Base-by-base conservation (phyloP, 2,329 filamentous ascomycete genomes). In the Ambrosiella cleistominuta region DNA sequence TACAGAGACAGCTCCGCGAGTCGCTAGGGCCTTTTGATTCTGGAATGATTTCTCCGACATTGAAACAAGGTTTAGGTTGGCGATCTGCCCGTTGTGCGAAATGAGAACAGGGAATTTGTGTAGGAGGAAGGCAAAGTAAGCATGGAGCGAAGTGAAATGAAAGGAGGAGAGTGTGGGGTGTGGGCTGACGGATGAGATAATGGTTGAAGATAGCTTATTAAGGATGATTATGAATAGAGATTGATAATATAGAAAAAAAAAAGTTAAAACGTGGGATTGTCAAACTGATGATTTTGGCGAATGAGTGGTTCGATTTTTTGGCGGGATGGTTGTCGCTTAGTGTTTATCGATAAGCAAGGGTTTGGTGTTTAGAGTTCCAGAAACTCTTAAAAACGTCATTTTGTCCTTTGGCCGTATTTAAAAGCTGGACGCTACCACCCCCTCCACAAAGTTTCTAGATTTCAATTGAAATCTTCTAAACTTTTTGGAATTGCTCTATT, bases 31-130 rank as follows among this genome's bases (percentile, higher is more conserved):
- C 49, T 47, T 44, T 52, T 36, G 49, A 60, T 60, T 60, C 54
- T 60, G 58, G 58, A 60, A 60, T 49, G 58, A 60, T 60, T 57
- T 47, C 27, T 54, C 58, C 54, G 54, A 60, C 54, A 57, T 53
- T 40, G 35, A 42, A n/a, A 51, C 53, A 38, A 54, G 44, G 57
- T 51, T 45, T 56, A 11, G 35, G 45, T 9, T 15, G 37, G 37
- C 52, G 35, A 59, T 59, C 45, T 59, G 57, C 45, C 57, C 57
- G 54, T 54, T 54, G 40, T 11, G 53, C 27, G 8, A 51, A 51
- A 27, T 7, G 8, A 51, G 47, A 51, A n/a, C 11, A 19, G 47
- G 47, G 15, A 1, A 12, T 35, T 51, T 36, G 27, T 51, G 15
- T 19, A 9, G 17, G 47, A 3, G 27, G 15, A 2, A 11, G 12